Evolutionary conservation across 768 basidiomycete genomes (phyloP), one percentile per base, ranked within the genome.

Genomic region (Lanmaoa pseudosensibilis): DNA sequence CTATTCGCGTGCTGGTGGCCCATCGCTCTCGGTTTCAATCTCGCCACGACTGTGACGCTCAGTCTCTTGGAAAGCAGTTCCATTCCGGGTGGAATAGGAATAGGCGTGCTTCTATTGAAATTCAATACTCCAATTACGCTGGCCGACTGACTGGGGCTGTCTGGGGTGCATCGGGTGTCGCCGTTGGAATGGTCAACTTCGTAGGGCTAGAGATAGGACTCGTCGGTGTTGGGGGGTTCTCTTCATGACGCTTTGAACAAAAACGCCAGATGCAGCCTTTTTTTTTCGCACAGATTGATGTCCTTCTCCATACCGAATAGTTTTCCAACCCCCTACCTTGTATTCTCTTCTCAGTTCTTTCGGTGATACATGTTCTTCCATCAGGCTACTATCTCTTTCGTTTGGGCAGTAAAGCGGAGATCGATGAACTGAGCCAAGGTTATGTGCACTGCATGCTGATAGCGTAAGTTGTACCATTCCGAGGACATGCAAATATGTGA

Each of bases 21-120:
- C 39, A 74, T 87, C 21, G 87, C 87, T 27, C 75, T 88, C 5
- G 87, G 87, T 2, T 89, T 88, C 76, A 88, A 88, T 68, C 73
- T 88, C 19, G 80, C 84, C n/a, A 86, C 80, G 58, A 88, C 85
- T 3, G 82, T 84, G 53, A 88, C 87, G 32, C 72, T 88, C 57
- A 84, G 83, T 53, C 67, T 87, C 53, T 70, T 88, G 32, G 83
- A 57, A 88, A 89, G 69, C 86, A 86, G 67, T 75, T 88, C 34
- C 86, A 86, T 2, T 75, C 77, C 9, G 70, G 72, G 53, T 88
- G 84, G 83, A 88, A 86, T 62, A 74, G 84, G 83, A 88, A 86
- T 62, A 74, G 76, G 25, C 73, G 77, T 32, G 77, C 76, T 19
- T 77, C 78, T 37, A 67, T 86, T 25, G 66, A 78, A 8, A 84